phyloP scores from a whole-genome alignment of 2,329 filamentous ascomycete genomes.

The Epichloe uncinata region DNA sequence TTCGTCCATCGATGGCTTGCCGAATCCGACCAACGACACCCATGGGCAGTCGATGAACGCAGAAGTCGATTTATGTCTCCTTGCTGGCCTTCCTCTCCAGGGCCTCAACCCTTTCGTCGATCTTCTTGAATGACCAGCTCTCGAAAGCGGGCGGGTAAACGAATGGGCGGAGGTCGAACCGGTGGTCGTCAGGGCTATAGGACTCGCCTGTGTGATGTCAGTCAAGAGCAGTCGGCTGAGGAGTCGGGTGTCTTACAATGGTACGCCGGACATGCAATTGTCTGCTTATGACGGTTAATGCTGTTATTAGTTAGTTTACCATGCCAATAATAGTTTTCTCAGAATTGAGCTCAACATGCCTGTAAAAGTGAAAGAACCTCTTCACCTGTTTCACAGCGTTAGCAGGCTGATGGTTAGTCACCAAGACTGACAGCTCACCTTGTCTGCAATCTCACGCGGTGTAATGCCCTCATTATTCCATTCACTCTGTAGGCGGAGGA shows the following conservation, averaged over 20 bases:
- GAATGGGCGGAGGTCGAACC: conserved; percentile 10
- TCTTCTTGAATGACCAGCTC: conserved; percentile 25
- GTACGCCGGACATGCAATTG: background rate
- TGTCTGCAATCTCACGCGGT: conserved; percentile 16
- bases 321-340: too few relatives aligned
- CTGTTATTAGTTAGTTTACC: background rate
- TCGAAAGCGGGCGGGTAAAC: conserved; percentile 20
- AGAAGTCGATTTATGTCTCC: background rate
- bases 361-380: background rate
- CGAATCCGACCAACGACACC: too few relatives aligned
- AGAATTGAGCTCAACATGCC: background rate
- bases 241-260: background rate
- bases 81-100: conserved; percentile 14
- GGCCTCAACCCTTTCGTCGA: conserved; percentile 23
- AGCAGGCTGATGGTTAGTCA: background rate
- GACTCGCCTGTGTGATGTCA: background rate
- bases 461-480: conserved; percentile 16
- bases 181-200: conserved; percentile 3
- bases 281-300: conserved; percentile 6
- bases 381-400: background rate
- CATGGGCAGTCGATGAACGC: too few relatives aligned
- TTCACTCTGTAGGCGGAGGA: conserved; percentile 24
- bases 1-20: too few relatives aligned
- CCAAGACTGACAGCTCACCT: conserved; percentile 8
- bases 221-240: background rate